These are phyloP conservation scores for Nadsonia commutata DNA, from an alignment of 1,139 yeast genomes.

Conservation along the genomic window DNA sequence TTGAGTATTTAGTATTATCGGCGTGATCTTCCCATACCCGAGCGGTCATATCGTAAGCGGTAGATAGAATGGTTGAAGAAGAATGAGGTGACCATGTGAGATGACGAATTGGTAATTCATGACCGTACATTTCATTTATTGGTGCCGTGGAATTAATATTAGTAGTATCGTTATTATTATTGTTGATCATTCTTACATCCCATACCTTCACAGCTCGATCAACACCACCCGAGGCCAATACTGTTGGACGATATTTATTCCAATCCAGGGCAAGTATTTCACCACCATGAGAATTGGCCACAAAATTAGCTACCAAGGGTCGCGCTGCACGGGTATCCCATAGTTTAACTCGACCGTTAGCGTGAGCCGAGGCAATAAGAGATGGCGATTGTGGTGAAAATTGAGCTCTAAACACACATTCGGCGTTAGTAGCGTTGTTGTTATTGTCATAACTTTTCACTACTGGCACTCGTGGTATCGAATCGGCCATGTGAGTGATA, in stretches of 20 bases:
- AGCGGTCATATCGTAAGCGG: slow-evolving; percentile 88
- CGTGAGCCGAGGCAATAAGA: slow-evolving; percentile 57
- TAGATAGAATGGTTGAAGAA: slow-evolving; percentile 52
- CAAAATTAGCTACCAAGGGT: slow-evolving; percentile 36
- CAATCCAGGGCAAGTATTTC: slow-evolving; percentile 76
- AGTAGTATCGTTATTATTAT: neutral
- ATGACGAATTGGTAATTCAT: slow-evolving; percentile 74
- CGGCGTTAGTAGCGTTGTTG: slow-evolving; percentile 9
- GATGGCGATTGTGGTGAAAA: slow-evolving; percentile 81
- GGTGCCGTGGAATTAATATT: slow-evolving; percentile 35
- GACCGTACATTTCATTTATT: slow-evolving; percentile 67
- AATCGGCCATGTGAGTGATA: slow-evolving; percentile 4
- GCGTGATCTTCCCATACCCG: slow-evolving; percentile 71
- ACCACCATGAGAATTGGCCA: slow-evolving; percentile 25
- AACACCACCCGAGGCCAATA: slow-evolving; percentile 80
- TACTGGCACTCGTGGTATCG: neutral
- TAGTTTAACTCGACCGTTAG: slow-evolving; percentile 60
- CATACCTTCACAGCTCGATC: slow-evolving; percentile 73
- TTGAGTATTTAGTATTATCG: slow-evolving; percentile 23
- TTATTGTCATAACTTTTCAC: neutral
- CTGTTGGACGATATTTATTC: slow-evolving; percentile 72
- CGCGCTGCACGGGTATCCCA: slow-evolving; percentile 73
- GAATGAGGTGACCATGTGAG: slow-evolving; percentile 85
- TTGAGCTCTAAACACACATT: slow-evolving; percentile 52
- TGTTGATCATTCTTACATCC: slow-evolving; percentile 46